Base-by-base conservation (phyloP, 257 asterid genomes). In the Salvia hispanica region DNA sequence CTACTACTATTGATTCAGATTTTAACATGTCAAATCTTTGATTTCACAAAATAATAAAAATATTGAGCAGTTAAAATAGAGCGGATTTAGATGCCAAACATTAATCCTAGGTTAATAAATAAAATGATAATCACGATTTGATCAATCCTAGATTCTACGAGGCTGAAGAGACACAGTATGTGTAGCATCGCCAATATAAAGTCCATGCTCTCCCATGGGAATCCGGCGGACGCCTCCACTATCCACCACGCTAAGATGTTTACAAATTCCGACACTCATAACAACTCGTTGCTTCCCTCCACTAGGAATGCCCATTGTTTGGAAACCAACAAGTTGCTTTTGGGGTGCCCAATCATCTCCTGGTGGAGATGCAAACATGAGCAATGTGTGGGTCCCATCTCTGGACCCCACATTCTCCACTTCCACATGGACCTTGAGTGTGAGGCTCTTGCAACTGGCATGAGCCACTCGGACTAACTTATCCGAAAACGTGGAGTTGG, bases 161-260 rank as follows among this genome's bases (percentile, higher is more conserved):
- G 87, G 76, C 64, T 77, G 69, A 54, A 88, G 78, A 2, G 92
- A 80, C 72, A 91, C 44, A 6, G 70, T 28, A 72, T 91, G 96
- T 43, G 31, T 82, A 15, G 76, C 69, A 76, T 77, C 86, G 50
- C 91, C 96, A 37, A 88, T 64, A 16, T 80, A 85, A 72, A 88
- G 78, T 2, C 72, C 81, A 36, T 91, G 96, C 55, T 77, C 83
- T 21, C 96, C 96, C 79, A 88, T 80, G 1, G 96, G 88, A 58
- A 91, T 82, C 74, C 90, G 80, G 31, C 96, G 73, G 12, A 84
- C 70, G 42, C 97, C 97, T 0, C 72, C 71, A 44, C 54, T 53
- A 61, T 91, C 97, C 57, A 91, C 95, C 28, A 88, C 97, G 18
- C 97, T 91, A 37, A 88, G 75, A 50, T 77, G 63, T 81, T 88